These are phyloP conservation scores for Prunus padus DNA, from an alignment of 306 rosid genomes.

Conservation along the genomic window DNA sequence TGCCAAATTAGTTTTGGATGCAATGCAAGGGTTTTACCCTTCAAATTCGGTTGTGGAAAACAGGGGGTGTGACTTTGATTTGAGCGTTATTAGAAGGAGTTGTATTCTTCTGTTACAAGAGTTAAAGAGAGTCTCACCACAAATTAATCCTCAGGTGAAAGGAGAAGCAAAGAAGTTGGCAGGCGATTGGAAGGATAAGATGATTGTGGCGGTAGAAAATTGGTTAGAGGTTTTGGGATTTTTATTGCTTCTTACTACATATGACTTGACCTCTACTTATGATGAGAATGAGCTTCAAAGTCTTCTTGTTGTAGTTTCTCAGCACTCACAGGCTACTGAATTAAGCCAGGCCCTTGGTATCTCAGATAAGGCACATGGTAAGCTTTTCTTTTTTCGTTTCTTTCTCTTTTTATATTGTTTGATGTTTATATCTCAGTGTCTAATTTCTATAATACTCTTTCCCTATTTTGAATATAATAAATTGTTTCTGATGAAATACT, in stretches of 20 bases:
- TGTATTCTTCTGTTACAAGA: slow-evolving; percentile 42
- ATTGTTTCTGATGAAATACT: no score
- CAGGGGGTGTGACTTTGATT: slow-evolving; percentile 23
- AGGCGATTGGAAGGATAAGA: slow-evolving; percentile 40
- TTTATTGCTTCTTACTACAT: slow-evolving; percentile 40
- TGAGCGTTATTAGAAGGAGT: slow-evolving; percentile 35
- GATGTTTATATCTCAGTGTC: neutral
- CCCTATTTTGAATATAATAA: neutral
- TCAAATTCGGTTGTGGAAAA: slow-evolving; percentile 12
- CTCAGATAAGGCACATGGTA: slow-evolving; percentile 34
- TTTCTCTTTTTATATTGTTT: neutral
- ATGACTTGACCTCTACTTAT: slow-evolving; percentile 32
- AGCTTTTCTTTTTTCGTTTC: slow-evolving; percentile 1
- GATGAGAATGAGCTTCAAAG: slow-evolving; percentile 28
- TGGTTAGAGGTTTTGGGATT: slow-evolving; percentile 48
- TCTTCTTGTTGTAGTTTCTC: slow-evolving; percentile 34
- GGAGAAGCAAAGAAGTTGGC: slow-evolving; percentile 43
- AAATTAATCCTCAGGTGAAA: slow-evolving; percentile 33
- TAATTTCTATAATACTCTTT: neutral
- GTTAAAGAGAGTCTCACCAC: slow-evolving; percentile 35
- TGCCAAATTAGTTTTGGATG: slow-evolving; percentile 48
- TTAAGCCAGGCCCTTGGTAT: slow-evolving; percentile 32
- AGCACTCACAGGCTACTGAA: slow-evolving; percentile 28
- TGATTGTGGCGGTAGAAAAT: slow-evolving; percentile 17
- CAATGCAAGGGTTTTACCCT: slow-evolving; percentile 47